Base-by-base conservation (phyloP, 495 filamentous ascomycete genomes). In the Platismatia glauca region DNA sequence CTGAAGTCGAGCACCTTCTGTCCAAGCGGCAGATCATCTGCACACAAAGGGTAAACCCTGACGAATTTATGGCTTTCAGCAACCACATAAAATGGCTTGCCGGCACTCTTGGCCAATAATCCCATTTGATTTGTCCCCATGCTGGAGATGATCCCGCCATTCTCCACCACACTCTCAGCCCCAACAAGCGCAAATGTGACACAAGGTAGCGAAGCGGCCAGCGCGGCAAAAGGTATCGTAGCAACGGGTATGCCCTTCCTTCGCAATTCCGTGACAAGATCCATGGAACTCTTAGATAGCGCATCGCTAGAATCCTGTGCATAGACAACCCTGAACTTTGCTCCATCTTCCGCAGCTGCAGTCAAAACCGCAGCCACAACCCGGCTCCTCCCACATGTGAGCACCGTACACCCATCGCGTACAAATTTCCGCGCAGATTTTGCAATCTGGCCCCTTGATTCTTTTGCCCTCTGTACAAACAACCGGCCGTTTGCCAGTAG, bases 61-160 rank as follows among this genome's bases (percentile, higher is more conserved):
- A 93, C 90, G 68, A 95, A 95, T 74, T 95, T 98, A 77, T 98
- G 93, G 67, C 89, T 95, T 73, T 98, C 94, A 7, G 89, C 89
- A 9, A 90, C 91, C 31, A 95, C 91, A 70, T 91, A 95, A 71
- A 97, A 89, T 0, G 88, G 87, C 70, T 90, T 91, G 8, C 83
- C 81, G 62, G 86, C 83, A 5, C 83, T 82, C 66, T 89, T 90
- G 48, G 90, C 89, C 55, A 96, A 77, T 55, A 89, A 74, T 1
- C 90, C 91, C 57, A 97, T 84, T 76, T 97, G 94, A 66, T 89
- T 91, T 8, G 94, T 97, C 29, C 94, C 94, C 79, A 97, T 82
- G 55, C 91, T 78, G 46, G 85, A 91, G 64, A 98, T 89, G 61
- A 97, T 86, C 33, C 93, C 92, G 22, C 94, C 94, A 72, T 97